phyloP scores from a whole-genome alignment of 768 basidiomycete genomes.

The Suillus tomentosus region DNA sequence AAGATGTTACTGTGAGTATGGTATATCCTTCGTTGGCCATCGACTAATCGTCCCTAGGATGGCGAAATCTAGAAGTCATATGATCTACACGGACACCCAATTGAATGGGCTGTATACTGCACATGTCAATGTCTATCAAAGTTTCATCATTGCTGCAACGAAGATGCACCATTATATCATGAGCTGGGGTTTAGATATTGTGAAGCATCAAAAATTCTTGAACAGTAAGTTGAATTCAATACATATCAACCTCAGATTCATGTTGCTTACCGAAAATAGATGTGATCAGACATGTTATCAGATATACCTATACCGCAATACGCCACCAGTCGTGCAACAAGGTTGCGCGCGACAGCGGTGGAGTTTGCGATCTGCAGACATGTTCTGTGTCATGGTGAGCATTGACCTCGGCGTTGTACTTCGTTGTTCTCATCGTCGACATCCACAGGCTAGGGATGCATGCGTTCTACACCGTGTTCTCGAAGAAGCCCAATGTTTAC shows the following conservation, averaged over 20 bases:
- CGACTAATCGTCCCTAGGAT: slow-evolving; percentile 45
- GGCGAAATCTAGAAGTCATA: slow-evolving; percentile 73
- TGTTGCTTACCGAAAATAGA: slow-evolving; percentile 38
- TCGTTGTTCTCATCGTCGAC: slow-evolving; percentile 11
- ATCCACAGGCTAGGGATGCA: slow-evolving; percentile 71
- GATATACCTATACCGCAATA: slow-evolving; percentile 55
- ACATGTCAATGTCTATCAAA: slow-evolving; percentile 85
- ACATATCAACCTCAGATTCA: background rate
- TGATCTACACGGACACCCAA: slow-evolving; percentile 74
- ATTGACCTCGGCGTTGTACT: background rate
- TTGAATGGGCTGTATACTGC: slow-evolving; percentile 66
- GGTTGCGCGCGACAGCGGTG: slow-evolving; percentile 40
- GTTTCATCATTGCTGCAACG: slow-evolving; percentile 78
- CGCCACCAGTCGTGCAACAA: slow-evolving; percentile 45
- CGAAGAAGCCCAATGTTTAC: slow-evolving; percentile 53
- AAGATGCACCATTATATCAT: slow-evolving; percentile 85
- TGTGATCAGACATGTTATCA: slow-evolving; percentile 61
- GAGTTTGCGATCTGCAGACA: slow-evolving; percentile 49
- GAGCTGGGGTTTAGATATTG: slow-evolving; percentile 52
- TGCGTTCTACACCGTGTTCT: slow-evolving; percentile 73
- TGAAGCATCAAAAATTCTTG: slow-evolving; percentile 52
- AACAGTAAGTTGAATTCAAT: slow-evolving; percentile 43
- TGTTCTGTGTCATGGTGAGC: slow-evolving; percentile 62
- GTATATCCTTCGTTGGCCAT: background rate
- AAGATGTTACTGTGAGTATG: slow-evolving; percentile 76